Evolutionary conservation across 1,284 basidiomycete genomes (phyloP), one percentile per base, ranked within the genome.

Genomic region (Cutaneotrichosporon spelunceum): DNA sequence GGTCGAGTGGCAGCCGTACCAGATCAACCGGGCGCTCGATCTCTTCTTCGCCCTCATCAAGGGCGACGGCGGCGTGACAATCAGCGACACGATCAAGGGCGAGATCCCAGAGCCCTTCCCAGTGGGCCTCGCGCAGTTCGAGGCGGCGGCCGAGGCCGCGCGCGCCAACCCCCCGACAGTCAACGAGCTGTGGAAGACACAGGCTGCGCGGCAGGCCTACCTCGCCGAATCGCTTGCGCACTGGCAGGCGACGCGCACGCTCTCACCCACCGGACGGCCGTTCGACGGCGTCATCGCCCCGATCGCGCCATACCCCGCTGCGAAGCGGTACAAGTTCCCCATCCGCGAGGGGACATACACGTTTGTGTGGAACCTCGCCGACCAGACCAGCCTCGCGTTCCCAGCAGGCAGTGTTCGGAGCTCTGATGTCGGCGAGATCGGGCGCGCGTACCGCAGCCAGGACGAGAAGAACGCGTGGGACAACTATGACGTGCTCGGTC

Each of bases 311-410:
- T 53, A 54, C 48, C 61, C 64, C 9, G 50, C 62, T 0, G 36
- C 27, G 23, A 60, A 60, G 6, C 24, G 57, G 39, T 56, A 62
- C 58, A 52, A 47, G 34, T 66, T 62, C 53, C 52, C 52, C 1
- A 57, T 60, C 49, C 23, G 21, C 21, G 44, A 59, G 56, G 36
- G 47, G 10, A 52, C 56, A 16, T 67, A 67, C 53, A 66, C 64
- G 7, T 47, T 29, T 6, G 42, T 66, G 21, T 64, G 56, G 60
- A 68, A 68, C 58, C 29, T 68, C 11, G 57, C 80, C 29, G 89
- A 90, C 72, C 87, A 85, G 66, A 80, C 87, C 0, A 80, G 83
- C 2, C 77, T 84, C 14, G 77, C 84, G 5, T 82, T 91, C 65
- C 89, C 89, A 0, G 86, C 84, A 0, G 81, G 72, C 52, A 84